These are phyloP conservation scores for Alopecurus myosuroides DNA, from an alignment of 176 grass and related monocot species.

Conservation along the genomic window DNA sequence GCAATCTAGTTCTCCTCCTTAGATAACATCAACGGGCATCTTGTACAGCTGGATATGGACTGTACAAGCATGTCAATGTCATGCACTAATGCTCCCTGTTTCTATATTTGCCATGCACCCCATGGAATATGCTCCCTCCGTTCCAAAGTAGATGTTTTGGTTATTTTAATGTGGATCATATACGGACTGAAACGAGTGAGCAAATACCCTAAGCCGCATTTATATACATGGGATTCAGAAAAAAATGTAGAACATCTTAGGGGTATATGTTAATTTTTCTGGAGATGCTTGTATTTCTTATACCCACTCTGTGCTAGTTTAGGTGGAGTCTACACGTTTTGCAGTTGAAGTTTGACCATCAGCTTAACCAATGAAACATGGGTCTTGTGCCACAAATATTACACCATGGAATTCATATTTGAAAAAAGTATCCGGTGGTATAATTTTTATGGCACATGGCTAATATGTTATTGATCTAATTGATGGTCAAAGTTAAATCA, in stretches of 20 bases:
- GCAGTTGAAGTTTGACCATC: background rate
- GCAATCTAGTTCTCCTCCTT: background rate
- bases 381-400: background rate
- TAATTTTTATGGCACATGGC: background rate
- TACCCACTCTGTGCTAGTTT: background rate
- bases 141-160: no score
- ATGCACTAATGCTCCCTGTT: conserved; percentile 15
- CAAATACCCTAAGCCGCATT: no score
- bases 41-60: background rate
- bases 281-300: conserved; percentile 15
- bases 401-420: background rate
- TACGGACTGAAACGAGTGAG: no score
- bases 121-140: background rate
- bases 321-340: background rate
- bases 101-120: background rate
- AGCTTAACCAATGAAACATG: background rate
- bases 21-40: conserved; percentile 24
- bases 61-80: background rate
- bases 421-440: background rate
- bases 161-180: no score
- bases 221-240: no score
- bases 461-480: background rate
- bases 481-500: background rate
- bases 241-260: no score
- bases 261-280: background rate